These are phyloP conservation scores for Cryptosporidium ryanae DNA, from an alignment of 169 alveolate genomes.

Conservation along the genomic window DNA sequence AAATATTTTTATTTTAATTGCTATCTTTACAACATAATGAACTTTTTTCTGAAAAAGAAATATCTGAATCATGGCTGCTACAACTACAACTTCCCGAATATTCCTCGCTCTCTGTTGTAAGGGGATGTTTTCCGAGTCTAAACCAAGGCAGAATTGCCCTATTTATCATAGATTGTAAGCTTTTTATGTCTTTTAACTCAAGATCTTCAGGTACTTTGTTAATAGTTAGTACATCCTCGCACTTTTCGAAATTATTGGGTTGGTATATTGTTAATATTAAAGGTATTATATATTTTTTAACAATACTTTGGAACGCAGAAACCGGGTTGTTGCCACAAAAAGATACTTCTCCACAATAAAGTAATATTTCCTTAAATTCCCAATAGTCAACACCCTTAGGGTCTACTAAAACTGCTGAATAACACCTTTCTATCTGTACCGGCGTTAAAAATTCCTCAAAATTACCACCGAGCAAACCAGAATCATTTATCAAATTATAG, in stretches of 20 bases:
- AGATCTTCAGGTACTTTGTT: slow-evolving; percentile 1
- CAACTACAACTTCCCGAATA: slow-evolving; percentile 53
- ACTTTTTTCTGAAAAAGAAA: slow-evolving; percentile 1
- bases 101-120: slow-evolving; percentile 32
- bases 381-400: slow-evolving; percentile 71
- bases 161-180: slow-evolving; percentile 59
- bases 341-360: slow-evolving; percentile 66
- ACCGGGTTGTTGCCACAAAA: slow-evolving; percentile 38
- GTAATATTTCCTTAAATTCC: slow-evolving; percentile 71
- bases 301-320: slow-evolving; percentile 60
- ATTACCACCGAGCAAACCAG: slow-evolving; percentile 66
- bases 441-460: slow-evolving; percentile 66
- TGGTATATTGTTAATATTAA: slow-evolving; percentile 57
- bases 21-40: not conserved
- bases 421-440: slow-evolving; percentile 54
- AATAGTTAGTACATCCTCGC: slow-evolving; percentile 31
- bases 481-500: slow-evolving; percentile 66
- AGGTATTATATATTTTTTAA: slow-evolving; percentile 57
- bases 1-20: too few species aligned
- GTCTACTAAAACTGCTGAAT: slow-evolving; percentile 48
- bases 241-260: slow-evolving; percentile 68
- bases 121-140: slow-evolving; percentile 44
- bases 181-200: not conserved
- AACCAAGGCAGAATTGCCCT: slow-evolving; percentile 65
- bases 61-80: slow-evolving; percentile 4